Evolutionary conservation across 2,329 filamentous ascomycete genomes (phyloP).

Genomic region (Cyphellophora attinorum): DNA sequence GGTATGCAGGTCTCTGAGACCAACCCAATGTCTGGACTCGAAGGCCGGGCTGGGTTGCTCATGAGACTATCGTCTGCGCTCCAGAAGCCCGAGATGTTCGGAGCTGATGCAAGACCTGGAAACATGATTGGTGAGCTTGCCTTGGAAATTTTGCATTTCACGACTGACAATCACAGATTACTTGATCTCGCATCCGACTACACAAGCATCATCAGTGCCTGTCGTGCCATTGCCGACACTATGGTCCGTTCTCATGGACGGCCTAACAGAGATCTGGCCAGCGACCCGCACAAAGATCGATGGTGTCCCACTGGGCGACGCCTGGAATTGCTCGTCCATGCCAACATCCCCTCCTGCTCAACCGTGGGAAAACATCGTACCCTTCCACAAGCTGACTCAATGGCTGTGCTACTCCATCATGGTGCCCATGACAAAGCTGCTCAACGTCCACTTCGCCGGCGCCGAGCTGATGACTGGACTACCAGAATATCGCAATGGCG

Average conservation of each 20-base stretch:
- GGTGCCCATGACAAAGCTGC: constrained; percentile 75
- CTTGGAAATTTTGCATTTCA: constrained; percentile 1
- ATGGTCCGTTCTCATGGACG: constrained; percentile 85
- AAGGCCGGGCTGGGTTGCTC: constrained; percentile 73
- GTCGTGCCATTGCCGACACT: constrained; percentile 79
- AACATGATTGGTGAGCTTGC: constrained; percentile 73
- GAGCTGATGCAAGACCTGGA: constrained; percentile 71
- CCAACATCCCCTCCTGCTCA: constrained; percentile 56
- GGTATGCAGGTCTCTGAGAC: constrained; percentile 75
- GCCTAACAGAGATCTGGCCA: constrained; percentile 82
- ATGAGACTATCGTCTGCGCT: constrained; percentile 67
- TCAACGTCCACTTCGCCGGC: constrained; percentile 72
- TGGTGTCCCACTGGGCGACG: constrained; percentile 79
- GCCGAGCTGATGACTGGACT: constrained; percentile 75
- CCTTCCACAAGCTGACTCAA: constrained; percentile 89
- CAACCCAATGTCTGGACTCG: constrained; percentile 75
- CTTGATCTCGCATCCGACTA: constrained; percentile 82
- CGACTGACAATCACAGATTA: constrained; percentile 52
- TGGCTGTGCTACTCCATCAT: constrained; percentile 93
- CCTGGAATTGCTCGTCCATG: constrained; percentile 83
- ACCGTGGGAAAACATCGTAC: constrained; percentile 72
- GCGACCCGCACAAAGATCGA: constrained; percentile 76
- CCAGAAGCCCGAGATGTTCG: constrained; percentile 67
- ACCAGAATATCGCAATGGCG: constrained; percentile 87
- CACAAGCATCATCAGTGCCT: constrained; percentile 77